Base-by-base conservation (phyloP, 768 basidiomycete species). In the Rhodotorula babjevae region DNA sequence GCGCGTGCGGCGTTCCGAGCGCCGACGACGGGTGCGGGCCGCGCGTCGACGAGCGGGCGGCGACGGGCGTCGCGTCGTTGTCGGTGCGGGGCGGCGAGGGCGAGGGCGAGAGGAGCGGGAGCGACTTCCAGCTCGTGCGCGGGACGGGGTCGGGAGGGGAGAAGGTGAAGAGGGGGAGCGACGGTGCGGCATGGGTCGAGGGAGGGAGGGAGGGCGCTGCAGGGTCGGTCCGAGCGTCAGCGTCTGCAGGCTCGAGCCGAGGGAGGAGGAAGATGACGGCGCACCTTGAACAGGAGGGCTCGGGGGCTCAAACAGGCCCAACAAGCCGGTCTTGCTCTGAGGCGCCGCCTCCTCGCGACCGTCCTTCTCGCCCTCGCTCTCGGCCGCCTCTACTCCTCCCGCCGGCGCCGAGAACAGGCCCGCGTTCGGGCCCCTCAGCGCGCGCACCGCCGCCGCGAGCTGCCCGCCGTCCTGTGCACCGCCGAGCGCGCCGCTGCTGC, bases 291-390 rank as follows among this genome's bases (percentile, higher is more conserved):
- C 40, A 5, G 58, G 40, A 1, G 71, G 61, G 9, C 63, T 71
- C 1, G 60, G 57, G 23, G 71, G 70, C 25, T 66, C 74, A 55
- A 75, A 75, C 49, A 75, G 29, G 12, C 71, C 52, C 63, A 71
- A 25, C 29, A 75, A 42, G 14, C 67, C 67, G 6, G 16, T 36
- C 50, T 61, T 71, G 42, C 18, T 49, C 62, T 19, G 53, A 33
- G 12, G 18, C 29, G 46, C 49, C 2, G 1, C 29, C 2, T 7
- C 14, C 27, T 33, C 61, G n/a, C 25, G 11, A 11, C 42, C 49
- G 0, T 49, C 42, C 31, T 11, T 40, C 14, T 25, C 29, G 1
- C 14, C 18, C 18, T 31, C 56, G 27, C 31, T 2, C 19, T 52
- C 33, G 0, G 60, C 56, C 27, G 5, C 59, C 3, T 25, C 53